A percentile compares a stretch with the other conserved stretches of the same genome.
Conservation (phyloP, 352 stramenopile species). For the Globisporangium alternatum region DNA sequence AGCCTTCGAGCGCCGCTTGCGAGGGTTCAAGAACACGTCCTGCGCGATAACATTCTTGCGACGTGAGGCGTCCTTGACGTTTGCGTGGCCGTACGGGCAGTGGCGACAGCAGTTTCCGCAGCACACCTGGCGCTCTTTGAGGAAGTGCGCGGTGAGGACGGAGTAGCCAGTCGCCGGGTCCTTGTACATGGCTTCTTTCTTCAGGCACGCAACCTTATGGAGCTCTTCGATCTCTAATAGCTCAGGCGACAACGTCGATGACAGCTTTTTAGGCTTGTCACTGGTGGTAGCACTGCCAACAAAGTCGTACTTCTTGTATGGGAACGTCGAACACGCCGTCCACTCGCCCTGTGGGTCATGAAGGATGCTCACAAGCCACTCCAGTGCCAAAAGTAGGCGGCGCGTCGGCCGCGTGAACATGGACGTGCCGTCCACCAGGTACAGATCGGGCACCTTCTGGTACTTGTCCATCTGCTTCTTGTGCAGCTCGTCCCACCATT, state of each 20-base stretch:
- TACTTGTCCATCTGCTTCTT: constrained; percentile 10
- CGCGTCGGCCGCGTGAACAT: constrained; percentile 71
- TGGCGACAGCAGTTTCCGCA: constrained; percentile 90
- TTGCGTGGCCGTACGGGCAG: constrained; percentile 87
- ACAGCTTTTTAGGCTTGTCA: neutral
- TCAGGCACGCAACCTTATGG: constrained; percentile 64
- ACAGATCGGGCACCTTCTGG: constrained; percentile 23
- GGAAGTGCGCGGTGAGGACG: constrained; percentile 84
- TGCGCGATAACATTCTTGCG: constrained; percentile 40
- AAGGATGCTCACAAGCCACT: constrained; percentile 52
- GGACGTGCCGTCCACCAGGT: constrained; percentile 64
- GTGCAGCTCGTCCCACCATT: constrained; percentile 35
- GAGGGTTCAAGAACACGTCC: constrained; percentile 32
- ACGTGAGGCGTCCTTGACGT: constrained; percentile 46
- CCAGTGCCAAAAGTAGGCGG: constrained; percentile 47
- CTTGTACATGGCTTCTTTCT: constrained; percentile 74
- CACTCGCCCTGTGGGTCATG: constrained; percentile 29
- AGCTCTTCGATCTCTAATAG: constrained; percentile 56
- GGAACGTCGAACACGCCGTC: constrained; percentile 35
- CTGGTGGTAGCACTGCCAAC: neutral
- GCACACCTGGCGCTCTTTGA: constrained; percentile 76
- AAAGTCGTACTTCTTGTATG: constrained; percentile 35
- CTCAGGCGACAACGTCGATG: constrained; percentile 15
- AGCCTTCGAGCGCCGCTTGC: constrained; percentile 16
- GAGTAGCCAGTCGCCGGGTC: constrained; percentile 84